Evolutionary conservation across 75 land plant species (phyloP).

Genomic region (Pinus taeda): DNA sequence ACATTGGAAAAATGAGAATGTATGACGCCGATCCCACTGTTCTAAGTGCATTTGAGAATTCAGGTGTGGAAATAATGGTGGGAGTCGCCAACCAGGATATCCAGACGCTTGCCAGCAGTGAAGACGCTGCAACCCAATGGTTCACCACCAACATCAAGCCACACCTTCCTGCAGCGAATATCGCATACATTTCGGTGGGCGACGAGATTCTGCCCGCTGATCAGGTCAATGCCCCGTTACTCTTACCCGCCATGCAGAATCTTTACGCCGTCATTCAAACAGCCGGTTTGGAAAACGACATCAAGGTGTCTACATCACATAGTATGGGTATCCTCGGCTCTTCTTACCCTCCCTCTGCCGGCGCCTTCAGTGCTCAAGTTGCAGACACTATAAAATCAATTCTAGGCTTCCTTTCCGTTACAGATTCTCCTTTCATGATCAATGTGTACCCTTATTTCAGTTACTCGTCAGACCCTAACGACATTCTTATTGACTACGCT

Average conservation of each 20-base stretch:
- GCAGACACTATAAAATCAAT: constrained; percentile 9
- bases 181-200: constrained; percentile 34
- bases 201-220: constrained; percentile 34
- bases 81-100: constrained; percentile 41
- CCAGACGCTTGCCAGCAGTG: constrained; percentile 20
- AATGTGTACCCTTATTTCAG: constrained; percentile 52
- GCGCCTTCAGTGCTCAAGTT: constrained; percentile 19
- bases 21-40: constrained; percentile 19
- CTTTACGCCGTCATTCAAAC: constrained; percentile 20
- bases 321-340: constrained; percentile 12
- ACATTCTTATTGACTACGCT: constrained; percentile 20
- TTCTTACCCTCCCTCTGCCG: constrained; percentile 45
- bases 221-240: neutral
- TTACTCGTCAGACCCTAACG: constrained; percentile 15
- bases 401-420: constrained; percentile 7
- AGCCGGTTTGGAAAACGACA: constrained; percentile 4
- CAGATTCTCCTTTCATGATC: constrained; percentile 21
- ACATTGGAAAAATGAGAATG: constrained; percentile 31
- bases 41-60: constrained; percentile 42
- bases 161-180: constrained; percentile 15
- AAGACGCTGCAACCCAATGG: constrained; percentile 41
- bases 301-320: constrained; percentile 37
- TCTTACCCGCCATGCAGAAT: constrained; percentile 37
- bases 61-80: constrained; percentile 45
- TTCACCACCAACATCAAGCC: constrained; percentile 32